Base-by-base conservation (phyloP, 2,329 filamentous ascomycete genomes). In the Lasiodiplodia citricola region DNA sequence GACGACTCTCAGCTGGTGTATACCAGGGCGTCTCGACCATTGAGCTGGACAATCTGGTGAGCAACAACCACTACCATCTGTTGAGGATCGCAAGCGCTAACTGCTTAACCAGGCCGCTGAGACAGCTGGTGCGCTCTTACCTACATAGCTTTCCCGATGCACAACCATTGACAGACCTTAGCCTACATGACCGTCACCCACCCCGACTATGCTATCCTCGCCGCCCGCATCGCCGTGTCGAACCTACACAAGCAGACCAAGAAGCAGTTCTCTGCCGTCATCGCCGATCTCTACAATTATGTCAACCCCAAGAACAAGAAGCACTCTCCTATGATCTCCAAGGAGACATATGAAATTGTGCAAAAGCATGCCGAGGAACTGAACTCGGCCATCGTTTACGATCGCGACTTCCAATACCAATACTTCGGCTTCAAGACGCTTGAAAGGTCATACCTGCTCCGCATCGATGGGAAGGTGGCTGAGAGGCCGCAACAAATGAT, bases 161-260 rank as follows among this genome's bases (percentile, higher is more conserved):
- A 25, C 7, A 23, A 28, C 16, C 14, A 18, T 50, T 64, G 21
- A 64, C 25, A 52, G 3, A n/a, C 6, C 25, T 6, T 18, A 76
- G 96, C 96, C 69, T 99, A 99, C 86, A 99, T 99, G 96, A 99
- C 96, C 70, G 95, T 97, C 75, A 99, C 95, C 71, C 96, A 99
- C 82, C 96, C 96, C 77, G 96, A 99, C 85, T 99, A 99, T 81
- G 96, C 96, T 80, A 96, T 98, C 80, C 93, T 99, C 70, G 96
- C 96, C 73, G 96, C 96, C 73, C 94, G 96, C 84, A 98, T 99
- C 79, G 96, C 96, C 75, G 96, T 99, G 67, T 99, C 96, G 78
- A 99, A 99, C 85, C 91, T 99, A 70, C 96, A 99, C 90, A 99
- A 99, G 86, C 96, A 99, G 87, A 99, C 96, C 73, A 98, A 98